These are phyloP conservation scores for Phaeosphaeria sp. DNA, from an alignment of 2,329 filamentous ascomycete species.

Conservation along the genomic window DNA sequence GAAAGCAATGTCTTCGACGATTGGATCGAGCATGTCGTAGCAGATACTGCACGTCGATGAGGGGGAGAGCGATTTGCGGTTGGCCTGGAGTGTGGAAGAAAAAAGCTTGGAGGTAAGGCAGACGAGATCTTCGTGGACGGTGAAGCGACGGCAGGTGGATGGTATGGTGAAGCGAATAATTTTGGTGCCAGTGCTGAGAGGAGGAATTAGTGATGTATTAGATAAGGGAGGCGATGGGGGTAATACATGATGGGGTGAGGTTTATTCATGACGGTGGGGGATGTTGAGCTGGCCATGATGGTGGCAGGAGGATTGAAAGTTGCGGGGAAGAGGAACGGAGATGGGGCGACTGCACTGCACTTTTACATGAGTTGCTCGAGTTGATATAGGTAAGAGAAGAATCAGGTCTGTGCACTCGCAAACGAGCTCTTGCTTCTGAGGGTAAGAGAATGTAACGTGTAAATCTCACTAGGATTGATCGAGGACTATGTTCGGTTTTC, in stretches of 20 bases:
- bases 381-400: background rate
- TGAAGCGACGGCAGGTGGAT: slow-evolving; percentile 14
- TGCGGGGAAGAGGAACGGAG: background rate
- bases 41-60: slow-evolving; percentile 17
- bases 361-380: background rate
- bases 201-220: background rate
- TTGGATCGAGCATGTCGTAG: slow-evolving; percentile 11
- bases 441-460: background rate
- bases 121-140: slow-evolving; percentile 29
- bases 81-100: slow-evolving; percentile 14
- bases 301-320: background rate
- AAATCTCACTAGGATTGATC: background rate
- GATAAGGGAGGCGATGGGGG: background rate
- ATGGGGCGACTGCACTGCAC: background rate
- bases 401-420: background rate
- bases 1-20: slow-evolving; percentile 14
- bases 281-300: background rate
- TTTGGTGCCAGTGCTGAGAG: slow-evolving; percentile 7
- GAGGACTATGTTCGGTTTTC: too few relatives aligned
- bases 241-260: background rate
- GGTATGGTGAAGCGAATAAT: slow-evolving; percentile 11
- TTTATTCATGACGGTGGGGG: background rate
- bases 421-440: background rate
- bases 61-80: slow-evolving; percentile 11
- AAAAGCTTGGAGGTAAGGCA: slow-evolving; percentile 24